phyloP scores from a whole-genome alignment of 805 yeast species.

The Lipomyces lipofer region DNA sequence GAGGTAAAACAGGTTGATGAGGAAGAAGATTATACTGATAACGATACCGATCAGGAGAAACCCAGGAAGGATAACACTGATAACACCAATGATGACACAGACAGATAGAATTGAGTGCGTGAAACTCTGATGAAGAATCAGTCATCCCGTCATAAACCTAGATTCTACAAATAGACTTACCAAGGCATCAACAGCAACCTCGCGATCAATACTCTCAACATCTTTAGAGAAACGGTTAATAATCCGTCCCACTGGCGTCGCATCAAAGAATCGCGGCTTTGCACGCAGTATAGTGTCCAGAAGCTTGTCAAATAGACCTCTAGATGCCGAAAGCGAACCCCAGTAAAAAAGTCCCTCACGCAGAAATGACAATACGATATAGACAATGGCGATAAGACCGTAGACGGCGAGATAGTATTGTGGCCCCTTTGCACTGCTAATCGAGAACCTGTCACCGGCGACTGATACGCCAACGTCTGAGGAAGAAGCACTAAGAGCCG shows the following conservation, averaged over 20 bases:
- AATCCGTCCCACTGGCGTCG: conserved; percentile 93
- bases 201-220: conserved; percentile 92
- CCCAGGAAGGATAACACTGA: conserved; percentile 79
- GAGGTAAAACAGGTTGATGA: conserved; percentile 76
- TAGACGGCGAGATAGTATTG: conserved; percentile 67
- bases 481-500: no score
- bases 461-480: not conserved
- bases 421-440: conserved; percentile 10
- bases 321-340: conserved; percentile 79
- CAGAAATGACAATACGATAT: conserved; percentile 49
- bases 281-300: conserved; percentile 72
- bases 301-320: conserved; percentile 65
- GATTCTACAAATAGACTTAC: no score
- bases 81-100: conserved; percentile 65
- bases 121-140: conserved; percentile 12
- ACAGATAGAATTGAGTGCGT: conserved; percentile 42
- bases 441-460: not conserved
- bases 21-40: conserved; percentile 61
- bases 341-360: conserved; percentile 55
- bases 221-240: conserved; percentile 96
- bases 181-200: conserved; percentile 75
- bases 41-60: conserved; percentile 70
- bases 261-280: conserved; percentile 83
- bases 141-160: no score
- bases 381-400: conserved; percentile 65